Percentiles rank a stretch among this genome's conserved stretches.
These are phyloP conservation scores for Pseudognaphalium luteoalbum DNA, from an alignment of 129 eudicot species.

Conservation along the genomic window DNA sequence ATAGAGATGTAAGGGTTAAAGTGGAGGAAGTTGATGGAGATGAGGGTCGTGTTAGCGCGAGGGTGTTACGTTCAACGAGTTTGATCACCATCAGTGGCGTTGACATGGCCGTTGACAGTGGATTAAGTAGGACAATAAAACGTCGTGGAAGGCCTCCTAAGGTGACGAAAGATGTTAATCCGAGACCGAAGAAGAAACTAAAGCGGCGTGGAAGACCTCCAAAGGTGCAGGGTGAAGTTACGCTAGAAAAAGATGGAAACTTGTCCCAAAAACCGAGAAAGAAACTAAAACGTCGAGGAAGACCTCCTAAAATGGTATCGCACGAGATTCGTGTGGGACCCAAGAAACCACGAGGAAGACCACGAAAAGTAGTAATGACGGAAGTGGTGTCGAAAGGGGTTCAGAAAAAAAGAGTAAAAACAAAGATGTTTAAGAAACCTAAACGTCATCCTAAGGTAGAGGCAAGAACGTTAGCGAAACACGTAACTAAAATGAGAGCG, in stretches of 20 bases:
- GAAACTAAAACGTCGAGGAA: constrained; percentile 34
- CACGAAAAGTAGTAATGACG: constrained; percentile 20
- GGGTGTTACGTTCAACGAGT: constrained; percentile 63
- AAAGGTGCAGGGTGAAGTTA: not conserved
- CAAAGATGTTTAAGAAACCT: constrained; percentile 22
- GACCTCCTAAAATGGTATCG: constrained; percentile 33
- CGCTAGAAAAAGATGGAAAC: constrained; percentile 3
- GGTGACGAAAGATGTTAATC: constrained; percentile 18
- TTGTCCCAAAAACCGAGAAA: constrained; percentile 17
- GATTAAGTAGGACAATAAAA: constrained; percentile 18
- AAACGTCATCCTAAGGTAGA: constrained; percentile 36
- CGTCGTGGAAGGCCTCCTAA: constrained; percentile 28
- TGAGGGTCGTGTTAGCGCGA: constrained; percentile 30
- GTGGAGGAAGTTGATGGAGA: constrained; percentile 33
- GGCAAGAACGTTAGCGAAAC: constrained; percentile 18
- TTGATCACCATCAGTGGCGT: constrained; percentile 15
- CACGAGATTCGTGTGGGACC: constrained; percentile 13
- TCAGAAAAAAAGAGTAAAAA: constrained; percentile 8
- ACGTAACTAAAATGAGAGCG: constrained; percentile 22
- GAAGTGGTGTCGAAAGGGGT: not conserved
- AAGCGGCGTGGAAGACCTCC: constrained; percentile 23
- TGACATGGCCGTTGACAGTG: constrained; percentile 8
- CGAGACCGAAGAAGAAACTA: constrained; percentile 29
- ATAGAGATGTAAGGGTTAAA: constrained; percentile 19
- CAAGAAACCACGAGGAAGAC: constrained; percentile 15